phyloP scores from a whole-genome alignment of 805 yeast species.

The Pichia thaimueangensis region DNA sequence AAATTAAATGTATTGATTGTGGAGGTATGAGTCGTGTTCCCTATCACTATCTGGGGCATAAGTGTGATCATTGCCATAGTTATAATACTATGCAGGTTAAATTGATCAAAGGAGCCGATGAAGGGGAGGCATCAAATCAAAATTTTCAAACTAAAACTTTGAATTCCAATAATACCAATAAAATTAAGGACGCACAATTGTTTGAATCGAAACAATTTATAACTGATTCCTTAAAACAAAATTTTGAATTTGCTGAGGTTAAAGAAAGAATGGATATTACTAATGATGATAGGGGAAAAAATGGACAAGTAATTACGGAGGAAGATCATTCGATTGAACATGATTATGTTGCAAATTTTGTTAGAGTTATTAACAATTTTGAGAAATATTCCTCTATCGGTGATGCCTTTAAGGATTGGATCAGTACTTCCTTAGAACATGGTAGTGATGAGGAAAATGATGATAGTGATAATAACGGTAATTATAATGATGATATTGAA shows the following conservation, averaged over 20 bases:
- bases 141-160: slow-evolving; percentile 5
- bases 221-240: slow-evolving; percentile 27
- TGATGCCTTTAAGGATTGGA: slow-evolving; percentile 34
- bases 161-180: slow-evolving; percentile 8
- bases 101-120: slow-evolving; percentile 57
- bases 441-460: not conserved
- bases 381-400: slow-evolving; percentile 29
- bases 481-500: not conserved
- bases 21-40: slow-evolving; percentile 68
- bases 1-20: slow-evolving; percentile 81
- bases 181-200: slow-evolving; percentile 1
- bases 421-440: slow-evolving; percentile 14
- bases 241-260: slow-evolving; percentile 28
- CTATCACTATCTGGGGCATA: slow-evolving; percentile 81
- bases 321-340: slow-evolving; percentile 20
- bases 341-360: slow-evolving; percentile 28
- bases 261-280: slow-evolving; percentile 6
- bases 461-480: not conserved
- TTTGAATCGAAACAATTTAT: slow-evolving; percentile 11
- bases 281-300: not conserved
- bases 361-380: slow-evolving; percentile 30
- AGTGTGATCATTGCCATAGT: slow-evolving; percentile 80
- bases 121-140: slow-evolving; percentile 18
- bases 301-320: slow-evolving; percentile 13
- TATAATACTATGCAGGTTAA: slow-evolving; percentile 77